These are phyloP conservation scores for Tricholoma saponaceum DNA, from an alignment of 768 basidiomycete genomes.

Conservation along the genomic window DNA sequence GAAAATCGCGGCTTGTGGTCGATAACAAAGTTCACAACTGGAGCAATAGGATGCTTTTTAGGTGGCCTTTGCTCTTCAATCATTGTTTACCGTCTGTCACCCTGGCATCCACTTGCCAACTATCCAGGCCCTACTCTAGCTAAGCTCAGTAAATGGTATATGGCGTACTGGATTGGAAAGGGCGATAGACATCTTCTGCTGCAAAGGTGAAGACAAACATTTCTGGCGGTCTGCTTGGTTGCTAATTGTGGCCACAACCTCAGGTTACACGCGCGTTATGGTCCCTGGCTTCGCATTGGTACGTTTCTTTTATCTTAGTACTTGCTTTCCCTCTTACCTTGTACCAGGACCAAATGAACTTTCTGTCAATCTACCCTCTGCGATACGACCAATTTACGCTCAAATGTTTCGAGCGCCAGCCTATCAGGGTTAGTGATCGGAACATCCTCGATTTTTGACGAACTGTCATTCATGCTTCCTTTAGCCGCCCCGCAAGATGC, in stretches of 20 bases:
- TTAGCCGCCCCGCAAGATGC: slow-evolving; percentile 12
- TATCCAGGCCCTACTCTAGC: slow-evolving; percentile 31
- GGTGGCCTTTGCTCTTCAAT: slow-evolving; percentile 18
- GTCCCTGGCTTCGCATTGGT: slow-evolving; percentile 2
- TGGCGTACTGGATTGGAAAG: slow-evolving; percentile 11
- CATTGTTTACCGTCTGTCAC: slow-evolving; percentile 31
- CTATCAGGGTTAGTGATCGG: not conserved
- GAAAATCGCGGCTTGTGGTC: not conserved
- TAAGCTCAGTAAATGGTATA: slow-evolving; percentile 29
- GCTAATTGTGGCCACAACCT: not conserved
- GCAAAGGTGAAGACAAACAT: slow-evolving; percentile 4
- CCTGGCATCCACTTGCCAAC: slow-evolving; percentile 32
- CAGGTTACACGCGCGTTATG: not conserved
- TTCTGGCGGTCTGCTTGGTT: not conserved
- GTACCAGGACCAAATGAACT: slow-evolving; percentile 2
- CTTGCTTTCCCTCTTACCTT: not conserved
- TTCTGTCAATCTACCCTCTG: slow-evolving; percentile 2
- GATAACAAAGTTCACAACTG: not conserved
- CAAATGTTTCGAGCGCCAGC: slow-evolving; percentile 2
- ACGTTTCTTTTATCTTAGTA: not conserved
- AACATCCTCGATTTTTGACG: not conserved
- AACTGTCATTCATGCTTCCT: not conserved
- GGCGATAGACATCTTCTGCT: slow-evolving; percentile 15
- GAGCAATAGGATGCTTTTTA: not conserved
- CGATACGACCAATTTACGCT: not conserved